Evolutionary conservation across 1,284 basidiomycete species (phyloP).

Genomic region (Naganishia sp.): DNA sequence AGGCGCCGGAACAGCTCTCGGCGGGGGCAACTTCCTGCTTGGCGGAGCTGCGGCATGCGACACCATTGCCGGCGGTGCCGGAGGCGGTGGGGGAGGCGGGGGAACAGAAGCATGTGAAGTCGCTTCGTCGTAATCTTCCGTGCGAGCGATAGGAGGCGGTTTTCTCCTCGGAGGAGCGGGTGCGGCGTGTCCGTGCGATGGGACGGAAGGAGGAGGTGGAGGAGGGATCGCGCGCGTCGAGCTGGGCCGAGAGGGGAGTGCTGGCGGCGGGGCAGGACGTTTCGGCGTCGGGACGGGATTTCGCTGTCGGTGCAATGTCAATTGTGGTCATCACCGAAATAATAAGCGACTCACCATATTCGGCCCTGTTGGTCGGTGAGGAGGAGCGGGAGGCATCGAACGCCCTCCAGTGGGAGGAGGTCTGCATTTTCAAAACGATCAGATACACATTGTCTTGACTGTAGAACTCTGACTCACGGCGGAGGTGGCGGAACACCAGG

Average conservation of each 20-base stretch:
- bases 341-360: slow-evolving; percentile 38
- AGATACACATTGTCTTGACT: background rate
- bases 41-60: slow-evolving; percentile 1
- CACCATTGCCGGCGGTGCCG: background rate
- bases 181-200: background rate
- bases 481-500: slow-evolving; percentile 3
- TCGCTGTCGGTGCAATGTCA: slow-evolving; percentile 51
- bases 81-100: slow-evolving; percentile 29
- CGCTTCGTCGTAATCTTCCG: slow-evolving; percentile 8
- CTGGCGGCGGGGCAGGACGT: slow-evolving; percentile 46
- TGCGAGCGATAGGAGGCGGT: slow-evolving; percentile 9
- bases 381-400: slow-evolving; percentile 48
- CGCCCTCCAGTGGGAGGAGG: slow-evolving; percentile 7
- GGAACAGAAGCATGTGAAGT: background rate
- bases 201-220: slow-evolving; percentile 33
- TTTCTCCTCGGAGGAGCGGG: slow-evolving; percentile 15
- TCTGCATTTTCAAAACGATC: background rate
- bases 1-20: slow-evolving; percentile 6
- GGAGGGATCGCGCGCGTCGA: slow-evolving; percentile 33
- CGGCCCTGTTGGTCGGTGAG: slow-evolving; percentile 53
- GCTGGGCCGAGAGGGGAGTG: slow-evolving; percentile 45
- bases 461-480: slow-evolving; percentile 17
- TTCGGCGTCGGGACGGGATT: slow-evolving; percentile 46
- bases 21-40: slow-evolving; percentile 7
- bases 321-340: slow-evolving; percentile 38